phyloP scores from a whole-genome alignment of 768 basidiomycete genomes.

The Antrodiella citrinella region DNA sequence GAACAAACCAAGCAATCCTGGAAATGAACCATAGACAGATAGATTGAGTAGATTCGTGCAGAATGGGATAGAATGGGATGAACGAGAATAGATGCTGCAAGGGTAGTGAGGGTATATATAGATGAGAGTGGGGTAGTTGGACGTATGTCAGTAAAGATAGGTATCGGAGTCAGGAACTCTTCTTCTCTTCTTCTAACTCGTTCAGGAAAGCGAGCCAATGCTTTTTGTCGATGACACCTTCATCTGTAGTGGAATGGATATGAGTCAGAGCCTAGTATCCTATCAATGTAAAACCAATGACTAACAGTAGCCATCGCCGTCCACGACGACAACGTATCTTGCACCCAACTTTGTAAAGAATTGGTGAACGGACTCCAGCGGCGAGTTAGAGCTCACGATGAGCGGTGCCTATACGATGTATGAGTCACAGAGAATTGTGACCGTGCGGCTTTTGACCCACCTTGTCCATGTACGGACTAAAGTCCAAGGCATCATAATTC shows the following conservation, averaged over 20 bases:
- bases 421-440: slow-evolving; percentile 3
- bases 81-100: too few species aligned
- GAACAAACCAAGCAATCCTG: too few species aligned
- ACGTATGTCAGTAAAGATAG: too few species aligned
- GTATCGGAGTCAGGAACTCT: too few species aligned
- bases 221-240: slow-evolving; percentile 92
- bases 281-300: slow-evolving; percentile 1
- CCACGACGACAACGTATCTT: slow-evolving; percentile 79
- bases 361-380: slow-evolving; percentile 88
- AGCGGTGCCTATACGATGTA: slow-evolving; percentile 62
- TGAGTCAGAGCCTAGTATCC: slow-evolving; percentile 1
- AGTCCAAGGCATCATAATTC: slow-evolving; percentile 58
- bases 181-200: slow-evolving; percentile 58
- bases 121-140: too few species aligned
- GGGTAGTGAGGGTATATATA: too few species aligned
- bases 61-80: too few species aligned
- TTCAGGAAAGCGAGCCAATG: slow-evolving; percentile 84
- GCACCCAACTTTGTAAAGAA: slow-evolving; percentile 93
- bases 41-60: too few species aligned
- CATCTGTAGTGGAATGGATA: slow-evolving; percentile 38
- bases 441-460: slow-evolving; percentile 26
- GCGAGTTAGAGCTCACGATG: slow-evolving; percentile 74
- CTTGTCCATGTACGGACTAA: slow-evolving; percentile 87
- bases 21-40: too few species aligned
- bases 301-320: slow-evolving; percentile 77